Base-by-base conservation (phyloP, 345 rosid genomes). In the Populus nigra region DNA sequence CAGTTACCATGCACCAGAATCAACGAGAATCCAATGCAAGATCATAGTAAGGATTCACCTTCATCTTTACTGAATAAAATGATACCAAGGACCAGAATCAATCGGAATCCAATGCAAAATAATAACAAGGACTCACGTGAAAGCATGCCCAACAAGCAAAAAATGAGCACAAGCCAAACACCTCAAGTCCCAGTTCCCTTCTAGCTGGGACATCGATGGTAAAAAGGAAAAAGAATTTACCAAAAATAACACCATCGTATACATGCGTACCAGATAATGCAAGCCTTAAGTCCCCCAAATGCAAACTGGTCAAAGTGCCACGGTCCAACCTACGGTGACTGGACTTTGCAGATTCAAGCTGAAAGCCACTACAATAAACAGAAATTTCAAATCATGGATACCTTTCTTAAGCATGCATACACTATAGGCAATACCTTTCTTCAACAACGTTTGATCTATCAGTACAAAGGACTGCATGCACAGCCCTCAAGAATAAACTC, bases 401-500 rank as follows among this genome's bases (percentile, higher is more conserved):
- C 4, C 47, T 10, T 43, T 43, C 47, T 43, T 2, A 43, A 43
- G 47, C 47, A 43, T 10, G 47, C 15, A 10, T 8, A 7, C 27
- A 7, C 3, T 3, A 33, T 16, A n/a, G 72, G 29, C 25, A 59
- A 61, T 71, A 91, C 94, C 92, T 87, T 59, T 85, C 85, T 72
- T 84, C 87, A 57, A 63, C 71, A 70, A 69, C 49, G 72, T 66
- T 75, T 23, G 77, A 81, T 84, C 69, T 80, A 73, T 86, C 91
- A 33, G 69, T 38, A 68, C 82, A 85, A 69, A 83, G 84, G 63
- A 89, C 89, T 68, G 90, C 90, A 73, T 78, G 73, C 38, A 90
- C 94, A 22, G 91, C 94, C 69, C 87, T 84, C 49, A 88, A 80
- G 78, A 90, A 90, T 81, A 88, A 83, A 78, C 91, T 91, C 73